Conservation (phyloP, 2,329 filamentous ascomycete species). For the Aspergillus texensis region DNA sequence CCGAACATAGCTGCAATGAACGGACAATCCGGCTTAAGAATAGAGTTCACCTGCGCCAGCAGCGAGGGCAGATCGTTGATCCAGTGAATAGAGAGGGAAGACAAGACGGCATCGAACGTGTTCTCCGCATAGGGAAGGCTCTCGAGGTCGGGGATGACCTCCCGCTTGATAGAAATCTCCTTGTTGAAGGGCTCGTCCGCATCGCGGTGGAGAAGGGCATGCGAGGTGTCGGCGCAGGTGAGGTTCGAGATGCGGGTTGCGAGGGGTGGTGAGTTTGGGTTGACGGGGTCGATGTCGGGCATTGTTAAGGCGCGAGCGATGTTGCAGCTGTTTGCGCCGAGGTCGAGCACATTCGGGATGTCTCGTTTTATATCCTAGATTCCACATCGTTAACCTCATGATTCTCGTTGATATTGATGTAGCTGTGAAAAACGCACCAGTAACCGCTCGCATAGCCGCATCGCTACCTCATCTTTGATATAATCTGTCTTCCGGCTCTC, state of each 20-base stretch:
- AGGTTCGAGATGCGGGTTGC: conserved; percentile 72
- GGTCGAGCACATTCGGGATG: conserved; percentile 82
- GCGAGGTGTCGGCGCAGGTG: conserved; percentile 80
- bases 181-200: conserved; percentile 67
- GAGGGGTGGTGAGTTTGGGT: conserved; percentile 55
- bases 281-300: conserved; percentile 66
- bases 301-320: conserved; percentile 77
- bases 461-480: conserved; percentile 87
- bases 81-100: conserved; percentile 91
- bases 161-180: conserved; percentile 70
- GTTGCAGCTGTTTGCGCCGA: conserved; percentile 95
- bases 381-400: background rate
- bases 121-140: conserved; percentile 73
- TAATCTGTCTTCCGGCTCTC: conserved; percentile 84
- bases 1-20: conserved; percentile 97
- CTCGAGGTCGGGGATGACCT: conserved; percentile 69
- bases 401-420: background rate
- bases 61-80: conserved; percentile 92
- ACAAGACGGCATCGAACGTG: conserved; percentile 87
- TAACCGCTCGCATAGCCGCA: conserved; percentile 79
- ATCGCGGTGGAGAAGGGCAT: conserved; percentile 78
- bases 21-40: conserved; percentile 86
- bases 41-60: conserved; percentile 78
- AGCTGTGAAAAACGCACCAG: conserved; percentile 57
- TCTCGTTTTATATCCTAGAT: conserved; percentile 84